phyloP scores from a whole-genome alignment of 2,329 filamentous ascomycete species.

The Alternaria sp. region DNA sequence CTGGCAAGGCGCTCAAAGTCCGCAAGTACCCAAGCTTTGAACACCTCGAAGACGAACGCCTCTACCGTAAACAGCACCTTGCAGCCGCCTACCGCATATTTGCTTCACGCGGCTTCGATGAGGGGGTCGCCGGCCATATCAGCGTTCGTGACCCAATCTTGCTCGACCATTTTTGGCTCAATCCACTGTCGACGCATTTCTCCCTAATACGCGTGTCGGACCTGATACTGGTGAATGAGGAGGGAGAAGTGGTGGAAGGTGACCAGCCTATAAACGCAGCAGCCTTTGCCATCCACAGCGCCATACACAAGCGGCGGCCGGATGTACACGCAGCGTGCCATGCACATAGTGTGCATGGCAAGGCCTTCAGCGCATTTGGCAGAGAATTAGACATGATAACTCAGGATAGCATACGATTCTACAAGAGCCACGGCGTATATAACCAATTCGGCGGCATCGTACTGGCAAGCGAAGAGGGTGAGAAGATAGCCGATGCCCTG shows the following conservation, averaged over 20 bases:
- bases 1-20: conserved; percentile 58
- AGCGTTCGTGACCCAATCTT: conserved; percentile 51
- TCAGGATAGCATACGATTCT: conserved; percentile 58
- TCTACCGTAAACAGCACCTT: conserved; percentile 58
- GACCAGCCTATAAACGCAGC: conserved; percentile 57
- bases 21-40: conserved; percentile 56
- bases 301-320: conserved; percentile 50
- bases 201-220: conserved; percentile 54
- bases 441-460: conserved; percentile 55
- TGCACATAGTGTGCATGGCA: conserved; percentile 58
- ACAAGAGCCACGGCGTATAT: conserved; percentile 53
- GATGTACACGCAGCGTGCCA: conserved; percentile 56
- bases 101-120: conserved; percentile 52
- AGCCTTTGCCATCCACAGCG: conserved; percentile 59
- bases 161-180: conserved; percentile 53
- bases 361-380: conserved; percentile 59
- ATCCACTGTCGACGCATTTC: conserved; percentile 58
- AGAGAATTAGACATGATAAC: conserved; percentile 59
- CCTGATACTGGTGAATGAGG: conserved; percentile 56
- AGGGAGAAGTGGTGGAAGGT: conserved; percentile 53
- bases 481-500: conserved; percentile 54
- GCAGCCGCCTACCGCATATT: conserved; percentile 56
- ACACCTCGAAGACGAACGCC: conserved; percentile 52
- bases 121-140: conserved; percentile 58
- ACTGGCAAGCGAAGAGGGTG: conserved; percentile 55